Percentiles rank a stretch among this genome's conserved stretches.
These are phyloP conservation scores for Tolypocladium nubicola DNA, from an alignment of 2,329 filamentous ascomycete genomes.

Conservation along the genomic window DNA sequence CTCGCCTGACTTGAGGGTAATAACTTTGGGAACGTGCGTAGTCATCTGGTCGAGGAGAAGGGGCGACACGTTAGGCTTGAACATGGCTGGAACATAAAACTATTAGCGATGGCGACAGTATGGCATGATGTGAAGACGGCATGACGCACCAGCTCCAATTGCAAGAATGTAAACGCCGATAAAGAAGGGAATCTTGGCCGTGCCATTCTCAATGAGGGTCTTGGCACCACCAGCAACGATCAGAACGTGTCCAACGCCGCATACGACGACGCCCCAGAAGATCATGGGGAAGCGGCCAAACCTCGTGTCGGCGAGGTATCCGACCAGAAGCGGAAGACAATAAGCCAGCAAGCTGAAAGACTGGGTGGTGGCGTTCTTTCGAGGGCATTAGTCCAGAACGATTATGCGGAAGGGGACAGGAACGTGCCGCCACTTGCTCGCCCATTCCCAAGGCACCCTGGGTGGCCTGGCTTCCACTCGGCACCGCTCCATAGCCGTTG, in stretches of 20 bases:
- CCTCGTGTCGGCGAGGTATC: slow-evolving; percentile 54
- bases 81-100: slow-evolving; percentile 25
- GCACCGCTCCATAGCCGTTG: slow-evolving; percentile 33
- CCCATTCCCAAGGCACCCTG: slow-evolving; percentile 51
- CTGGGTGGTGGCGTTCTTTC: slow-evolving; percentile 20
- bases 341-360: slow-evolving; percentile 49
- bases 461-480: slow-evolving; percentile 29
- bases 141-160: slow-evolving; percentile 44
- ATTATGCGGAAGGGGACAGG: not conserved
- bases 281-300: slow-evolving; percentile 64
- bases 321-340: slow-evolving; percentile 42
- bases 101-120: not conserved
- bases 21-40: slow-evolving; percentile 30
- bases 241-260: slow-evolving; percentile 58
- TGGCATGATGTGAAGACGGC: not conserved
- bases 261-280: slow-evolving; percentile 55
- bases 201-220: slow-evolving; percentile 30
- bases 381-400: slow-evolving; percentile 3
- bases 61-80: slow-evolving; percentile 65
- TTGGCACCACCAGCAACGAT: slow-evolving; percentile 49
- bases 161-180: slow-evolving; percentile 45
- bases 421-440: slow-evolving; percentile 9
- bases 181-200: slow-evolving; percentile 43
- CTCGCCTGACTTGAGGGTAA: slow-evolving; percentile 40
- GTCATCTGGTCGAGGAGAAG: slow-evolving; percentile 57